Base-by-base conservation (phyloP, 2,329 filamentous ascomycete species). In the Metarhizium anisopliae region DNA sequence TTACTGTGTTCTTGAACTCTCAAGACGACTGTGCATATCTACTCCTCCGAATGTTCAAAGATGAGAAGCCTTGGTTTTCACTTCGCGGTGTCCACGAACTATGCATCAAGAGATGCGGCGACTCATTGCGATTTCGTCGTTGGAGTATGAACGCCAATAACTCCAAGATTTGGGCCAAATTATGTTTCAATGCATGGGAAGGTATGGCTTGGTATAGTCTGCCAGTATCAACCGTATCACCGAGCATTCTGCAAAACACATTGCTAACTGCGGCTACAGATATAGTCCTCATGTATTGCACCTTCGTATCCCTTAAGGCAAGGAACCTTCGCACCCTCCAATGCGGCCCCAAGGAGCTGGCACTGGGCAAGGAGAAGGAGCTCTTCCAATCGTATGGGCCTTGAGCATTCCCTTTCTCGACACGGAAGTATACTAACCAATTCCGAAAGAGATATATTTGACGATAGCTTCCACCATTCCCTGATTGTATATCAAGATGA, bases 171-270 rank as follows among this genome's bases (percentile, higher is more conserved):
- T 85, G 82, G 82, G 78, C 78, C 1, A 73, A 69, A 4, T 66
- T 85, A 6, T 78, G 73, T 56, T 85, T 85, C 58, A 67, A 77
- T 55, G 83, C 80, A 1, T 85, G 80, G 80, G 82, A 85, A 73
- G 80, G 81, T 82, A 61, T 56, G 38, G 36, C 16, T 13, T 14
- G 30, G 61, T 38, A 18, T 11, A 30, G 29, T 13, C 16, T 13
- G 18, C 36, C n/a, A 16, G 25, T 18, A 40, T 5, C 38, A 6
- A 13, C 5, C 5, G 7, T 11, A 16, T 16, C 14, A 16, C 8
- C 38, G 38, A 13, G 25, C 38, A 40, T 13, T 14, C 8, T 14
- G 38, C 5, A 14, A 16, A 47, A 47, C 6, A 11, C 32, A 35
- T 35, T 20, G 18, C 25, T 29, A 16, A 49, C 11, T n/a, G 4